These are phyloP conservation scores for Niveomyces coronatus DNA, from an alignment of 2,329 filamentous ascomycete genomes.

Conservation along the genomic window DNA sequence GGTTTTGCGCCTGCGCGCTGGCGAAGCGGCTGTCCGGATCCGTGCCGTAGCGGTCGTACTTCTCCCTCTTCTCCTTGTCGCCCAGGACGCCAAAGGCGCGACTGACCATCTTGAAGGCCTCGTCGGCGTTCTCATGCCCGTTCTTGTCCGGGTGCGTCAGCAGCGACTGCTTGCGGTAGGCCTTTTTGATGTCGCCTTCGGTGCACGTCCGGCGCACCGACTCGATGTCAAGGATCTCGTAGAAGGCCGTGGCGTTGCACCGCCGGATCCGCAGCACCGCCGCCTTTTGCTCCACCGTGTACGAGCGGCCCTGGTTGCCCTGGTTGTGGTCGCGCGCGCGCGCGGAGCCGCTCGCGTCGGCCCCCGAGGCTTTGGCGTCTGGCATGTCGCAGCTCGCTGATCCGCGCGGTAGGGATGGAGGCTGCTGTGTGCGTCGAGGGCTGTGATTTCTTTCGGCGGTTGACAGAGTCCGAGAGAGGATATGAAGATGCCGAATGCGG, in stretches of 20 bases:
- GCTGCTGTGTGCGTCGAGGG: neutral
- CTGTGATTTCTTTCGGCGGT: neutral
- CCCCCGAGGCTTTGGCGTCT: conserved; percentile 42
- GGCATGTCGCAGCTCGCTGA: conserved; percentile 7
- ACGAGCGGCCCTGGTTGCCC: conserved; percentile 65
- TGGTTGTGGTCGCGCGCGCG: conserved; percentile 60
- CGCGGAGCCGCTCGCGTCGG: conserved; percentile 36
- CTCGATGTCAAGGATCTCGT: conserved; percentile 80
- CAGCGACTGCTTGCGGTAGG: conserved; percentile 87
- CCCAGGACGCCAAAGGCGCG: conserved; percentile 87
- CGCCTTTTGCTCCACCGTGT: conserved; percentile 81
- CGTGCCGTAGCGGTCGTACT: conserved; percentile 80
- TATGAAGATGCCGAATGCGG: no score
- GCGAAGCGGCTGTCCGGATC: conserved; percentile 87
- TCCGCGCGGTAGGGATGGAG: no score
- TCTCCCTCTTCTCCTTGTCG: conserved; percentile 84
- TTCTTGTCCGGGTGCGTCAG: conserved; percentile 99
- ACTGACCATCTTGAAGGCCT: conserved; percentile 97
- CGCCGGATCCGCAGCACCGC: conserved; percentile 81
- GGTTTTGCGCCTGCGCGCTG: conserved; percentile 37
- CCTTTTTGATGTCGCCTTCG: conserved; percentile 91
- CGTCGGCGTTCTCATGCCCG: conserved; percentile 86
- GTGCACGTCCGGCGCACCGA: conserved; percentile 52
- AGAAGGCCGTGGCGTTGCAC: conserved; percentile 81
- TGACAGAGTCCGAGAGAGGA: no score